Conservation (phyloP, 495 filamentous ascomycete species). For the Cercophora scortea region DNA sequence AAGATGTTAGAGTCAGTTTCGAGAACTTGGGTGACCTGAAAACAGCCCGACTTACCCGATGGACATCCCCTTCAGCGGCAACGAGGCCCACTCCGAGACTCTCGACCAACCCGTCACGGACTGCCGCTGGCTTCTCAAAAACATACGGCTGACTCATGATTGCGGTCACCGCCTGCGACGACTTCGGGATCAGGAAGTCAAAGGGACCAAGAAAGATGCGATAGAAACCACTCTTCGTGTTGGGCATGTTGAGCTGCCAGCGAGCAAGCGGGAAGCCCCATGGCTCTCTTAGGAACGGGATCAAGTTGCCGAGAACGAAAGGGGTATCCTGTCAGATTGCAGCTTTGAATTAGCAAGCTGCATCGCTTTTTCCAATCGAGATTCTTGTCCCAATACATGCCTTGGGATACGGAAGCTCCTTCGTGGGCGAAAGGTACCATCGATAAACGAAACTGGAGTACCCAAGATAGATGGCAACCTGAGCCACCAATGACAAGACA, state of each 20-base stretch:
- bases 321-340: not conserved
- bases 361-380: too few species aligned
- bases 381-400: not conserved
- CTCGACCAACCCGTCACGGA: not conserved
- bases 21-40: not conserved
- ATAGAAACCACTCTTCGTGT: not conserved
- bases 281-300: not conserved
- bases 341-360: too few species aligned
- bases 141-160: not conserved
- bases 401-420: not conserved
- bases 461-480: not conserved
- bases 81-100: not conserved
- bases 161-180: not conserved
- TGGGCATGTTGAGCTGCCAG: not conserved
- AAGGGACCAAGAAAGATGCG: not conserved
- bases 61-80: not conserved
- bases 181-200: not conserved
- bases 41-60: not conserved
- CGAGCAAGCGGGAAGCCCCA: not conserved
- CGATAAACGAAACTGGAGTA: not conserved
- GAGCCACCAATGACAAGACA: not conserved
- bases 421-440: not conserved
- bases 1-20: not conserved
- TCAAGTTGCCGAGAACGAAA: not conserved
- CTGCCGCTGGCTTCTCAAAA: not conserved